phyloP scores from a whole-genome alignment of 139 green algal genomes.

The Pedinophyceae sp. region DNA sequence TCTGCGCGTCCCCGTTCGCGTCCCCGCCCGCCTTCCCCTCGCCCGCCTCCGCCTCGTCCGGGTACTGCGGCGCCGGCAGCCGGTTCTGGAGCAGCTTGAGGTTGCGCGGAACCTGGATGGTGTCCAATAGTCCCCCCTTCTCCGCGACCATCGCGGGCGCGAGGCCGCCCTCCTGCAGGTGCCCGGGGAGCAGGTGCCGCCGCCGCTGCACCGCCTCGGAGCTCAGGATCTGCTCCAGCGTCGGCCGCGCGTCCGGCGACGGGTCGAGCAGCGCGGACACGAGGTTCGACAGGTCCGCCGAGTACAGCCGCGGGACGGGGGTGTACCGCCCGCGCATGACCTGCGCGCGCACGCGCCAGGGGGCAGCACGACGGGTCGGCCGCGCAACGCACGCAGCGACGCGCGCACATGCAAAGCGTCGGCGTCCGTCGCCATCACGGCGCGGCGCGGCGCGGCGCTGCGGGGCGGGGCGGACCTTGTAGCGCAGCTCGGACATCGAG shows the following conservation, averaged over 20 bases:
- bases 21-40: no score
- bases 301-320: conserved; percentile 35
- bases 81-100: background rate
- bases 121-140: background rate
- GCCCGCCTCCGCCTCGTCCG: background rate
- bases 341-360: conserved; percentile 5
- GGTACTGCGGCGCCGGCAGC: background rate
- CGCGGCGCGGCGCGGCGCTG: background rate
- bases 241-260: conserved; percentile 27
- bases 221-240: conserved; percentile 24
- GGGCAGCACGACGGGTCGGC: no score
- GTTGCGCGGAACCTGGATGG: background rate
- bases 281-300: conserved; percentile 27
- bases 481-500: conserved; percentile 40
- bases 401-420: background rate
- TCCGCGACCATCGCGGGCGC: no score
- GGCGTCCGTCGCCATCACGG: background rate
- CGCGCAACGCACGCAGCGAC: no score
- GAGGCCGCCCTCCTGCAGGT: background rate
- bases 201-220: conserved; percentile 4
- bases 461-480: conserved; percentile 24
- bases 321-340: conserved; percentile 26
- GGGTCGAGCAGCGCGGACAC: conserved; percentile 32
- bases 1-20: no score
- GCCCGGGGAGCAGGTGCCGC: background rate